A percentile compares a stretch with the other conserved stretches of the same genome.
These are phyloP conservation scores for Boletus rubropictus DNA, from an alignment of 768 basidiomycete genomes.

Conservation along the genomic window DNA sequence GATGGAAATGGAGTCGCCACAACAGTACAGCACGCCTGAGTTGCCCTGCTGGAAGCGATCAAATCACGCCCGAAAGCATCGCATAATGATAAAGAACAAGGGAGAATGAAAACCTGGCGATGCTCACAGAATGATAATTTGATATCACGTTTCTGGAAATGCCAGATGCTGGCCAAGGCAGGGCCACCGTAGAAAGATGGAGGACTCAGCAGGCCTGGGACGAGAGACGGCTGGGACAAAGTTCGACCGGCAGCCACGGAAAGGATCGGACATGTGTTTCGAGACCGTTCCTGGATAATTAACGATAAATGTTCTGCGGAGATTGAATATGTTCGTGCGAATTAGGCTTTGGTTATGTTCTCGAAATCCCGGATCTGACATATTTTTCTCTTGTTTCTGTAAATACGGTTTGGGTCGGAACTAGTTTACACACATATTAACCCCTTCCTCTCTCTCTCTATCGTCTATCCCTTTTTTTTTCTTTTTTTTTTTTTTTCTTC, in stretches of 20 bases:
- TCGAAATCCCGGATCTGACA: conserved; percentile 37
- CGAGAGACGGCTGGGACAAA: not conserved
- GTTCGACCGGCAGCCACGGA: conserved; percentile 19
- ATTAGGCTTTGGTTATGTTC: conserved; percentile 35
- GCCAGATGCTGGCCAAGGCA: too few relatives aligned
- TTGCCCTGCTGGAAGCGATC: conserved; percentile 28
- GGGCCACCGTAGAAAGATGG: too few relatives aligned
- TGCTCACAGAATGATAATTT: conserved; percentile 30
- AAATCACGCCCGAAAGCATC: conserved; percentile 26
- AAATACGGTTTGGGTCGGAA: conserved; percentile 36
- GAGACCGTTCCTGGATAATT: conserved; percentile 32
- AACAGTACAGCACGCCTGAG: conserved; percentile 15
- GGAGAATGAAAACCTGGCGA: conserved; percentile 25
- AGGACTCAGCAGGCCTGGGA: too few relatives aligned
- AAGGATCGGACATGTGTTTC: conserved; percentile 17
- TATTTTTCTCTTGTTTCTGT: conserved; percentile 37
- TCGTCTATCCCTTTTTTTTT: conserved; percentile 12
- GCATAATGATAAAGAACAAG: conserved; percentile 25
- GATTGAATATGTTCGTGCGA: conserved; percentile 32
- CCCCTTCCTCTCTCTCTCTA: conserved; percentile 20
- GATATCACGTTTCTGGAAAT: conserved; percentile 32
- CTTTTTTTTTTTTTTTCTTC: conserved; percentile 2
- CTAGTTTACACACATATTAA: conserved; percentile 33
- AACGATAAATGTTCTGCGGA: conserved; percentile 28
- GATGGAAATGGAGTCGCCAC: conserved; percentile 21